Base-by-base conservation (phyloP, 371 early-diverging fungal genomes). In the Mortierella sp. region DNA sequence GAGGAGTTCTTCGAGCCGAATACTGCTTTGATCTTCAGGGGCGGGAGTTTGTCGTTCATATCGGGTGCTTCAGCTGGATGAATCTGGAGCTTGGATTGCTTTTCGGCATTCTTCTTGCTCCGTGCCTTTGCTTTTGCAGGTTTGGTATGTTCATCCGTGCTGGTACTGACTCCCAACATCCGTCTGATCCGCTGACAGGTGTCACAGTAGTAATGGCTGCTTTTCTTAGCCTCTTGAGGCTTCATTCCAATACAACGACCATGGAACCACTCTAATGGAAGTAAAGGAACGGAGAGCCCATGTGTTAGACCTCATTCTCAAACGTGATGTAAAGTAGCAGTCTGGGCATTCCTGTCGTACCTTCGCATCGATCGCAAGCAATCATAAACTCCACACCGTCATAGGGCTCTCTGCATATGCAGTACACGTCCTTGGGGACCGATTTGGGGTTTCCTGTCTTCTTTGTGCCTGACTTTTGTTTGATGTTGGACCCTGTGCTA, bases 401-500 rank as follows among this genome's bases (percentile, higher is more conserved):
- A 22, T 76, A 85, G 0, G 85, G 83, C 48, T 69, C 81, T 24
- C 87, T 77, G 62, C 87, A 87, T 24, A 83, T 71, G 57, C 87
- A 87, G 54, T 87, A 87, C 10, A 80, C 79, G 17, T 78, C 71
- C 34, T 70, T 70, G 25, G 64, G 54, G 19, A 71, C 67, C 1
- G 63, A 43, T 46, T 71, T 79, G 45, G 68, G 71, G 51, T 72
- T 72, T 37, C 57, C 73, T 51, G 60, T 57, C 44, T 57, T 74
- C 61, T 44, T 71, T 48, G 57, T 68, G 51, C 63, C 63, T 39
- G 63, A 14, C 27, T 69, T 70, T 44, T 60, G 67, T 46, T 58
- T 60, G 39, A 19, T 39, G 2, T 54, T 46, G 22, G 68, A 63
- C 44, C 65, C 62, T 16, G 41, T 28, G 40, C 60, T 59, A 19